A percentile compares a stretch with the other conserved stretches of the same genome.
phyloP scores from a whole-genome alignment of 1,139 yeast genomes.

The Sugiyamaella japonica region DNA sequence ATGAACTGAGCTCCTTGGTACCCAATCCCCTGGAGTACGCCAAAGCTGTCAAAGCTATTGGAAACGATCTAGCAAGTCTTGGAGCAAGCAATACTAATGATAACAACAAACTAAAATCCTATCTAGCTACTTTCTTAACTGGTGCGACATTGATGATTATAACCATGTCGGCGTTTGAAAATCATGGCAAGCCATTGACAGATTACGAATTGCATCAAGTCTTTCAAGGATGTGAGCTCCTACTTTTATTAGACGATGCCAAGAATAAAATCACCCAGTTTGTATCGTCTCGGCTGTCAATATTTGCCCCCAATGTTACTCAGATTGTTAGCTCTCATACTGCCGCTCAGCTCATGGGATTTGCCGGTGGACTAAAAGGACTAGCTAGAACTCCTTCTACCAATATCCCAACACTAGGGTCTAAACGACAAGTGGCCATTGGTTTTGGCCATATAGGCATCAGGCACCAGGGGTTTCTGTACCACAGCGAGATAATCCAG shows the following conservation, averaged over 20 bases:
- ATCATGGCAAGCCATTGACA: slow-evolving; percentile 41
- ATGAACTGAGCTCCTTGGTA: slow-evolving; percentile 67
- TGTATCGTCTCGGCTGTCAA: slow-evolving; percentile 56
- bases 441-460: slow-evolving; percentile 49
- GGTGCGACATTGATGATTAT: slow-evolving; percentile 71
- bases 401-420: slow-evolving; percentile 78
- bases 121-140: slow-evolving; percentile 48
- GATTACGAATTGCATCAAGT: slow-evolving; percentile 46
- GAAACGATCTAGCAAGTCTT: slow-evolving; percentile 48
- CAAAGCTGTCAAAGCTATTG: slow-evolving; percentile 51
- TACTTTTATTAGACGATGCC: slow-evolving; percentile 50
- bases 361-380: slow-evolving; percentile 69
- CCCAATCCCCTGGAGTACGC: slow-evolving; percentile 68
- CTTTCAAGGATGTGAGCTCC: slow-evolving; percentile 49
- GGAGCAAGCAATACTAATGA: slow-evolving; percentile 29
- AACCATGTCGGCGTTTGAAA: slow-evolving; percentile 67
- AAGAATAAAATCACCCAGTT: slow-evolving; percentile 51
- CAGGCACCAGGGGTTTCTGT: slow-evolving; percentile 61
- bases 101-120: slow-evolving; percentile 38
- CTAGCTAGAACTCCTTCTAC: slow-evolving; percentile 77
- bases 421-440: slow-evolving; percentile 52
- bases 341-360: slow-evolving; percentile 71
- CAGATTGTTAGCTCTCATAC: slow-evolving; percentile 70
- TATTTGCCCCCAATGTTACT: slow-evolving; percentile 78
- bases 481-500: slow-evolving; percentile 41